Percentiles rank a stretch among this genome's conserved stretches.
These are phyloP conservation scores for Fraxinus albicans DNA, from an alignment of 305 asterid species.

Conservation along the genomic window DNA sequence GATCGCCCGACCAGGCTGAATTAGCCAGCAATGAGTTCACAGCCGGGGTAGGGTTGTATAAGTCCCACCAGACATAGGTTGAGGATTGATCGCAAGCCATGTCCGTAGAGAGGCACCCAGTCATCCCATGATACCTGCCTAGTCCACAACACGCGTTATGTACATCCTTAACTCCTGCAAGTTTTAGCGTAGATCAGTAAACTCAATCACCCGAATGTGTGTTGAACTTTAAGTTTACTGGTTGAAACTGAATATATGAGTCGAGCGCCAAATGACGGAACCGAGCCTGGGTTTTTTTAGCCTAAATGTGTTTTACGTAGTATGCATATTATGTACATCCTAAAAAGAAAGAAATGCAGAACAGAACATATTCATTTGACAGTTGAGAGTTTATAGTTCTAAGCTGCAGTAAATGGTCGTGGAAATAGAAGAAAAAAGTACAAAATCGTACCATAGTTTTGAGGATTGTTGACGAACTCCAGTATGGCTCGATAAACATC, in stretches of 20 bases:
- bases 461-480: constrained; percentile 52
- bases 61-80: constrained; percentile 68
- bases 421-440: not conserved
- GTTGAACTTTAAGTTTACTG: not conserved
- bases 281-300: not conserved
- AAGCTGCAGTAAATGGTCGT: not conserved
- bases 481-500: constrained; percentile 50
- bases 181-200: not conserved
- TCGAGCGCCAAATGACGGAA: not conserved
- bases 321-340: not conserved
- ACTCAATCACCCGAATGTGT: not conserved
- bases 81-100: constrained; percentile 48
- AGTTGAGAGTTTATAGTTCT: not conserved
- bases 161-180: constrained; percentile 56
- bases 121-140: constrained; percentile 35
- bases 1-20: constrained; percentile 52
- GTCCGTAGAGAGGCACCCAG: constrained; percentile 46
- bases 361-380: not conserved
- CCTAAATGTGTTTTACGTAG: not conserved
- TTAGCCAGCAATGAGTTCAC: constrained; percentile 50
- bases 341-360: not conserved
- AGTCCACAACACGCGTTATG: constrained; percentile 56
- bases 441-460: constrained; percentile 37
- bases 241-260: not conserved
- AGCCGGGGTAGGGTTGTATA: constrained; percentile 53